phyloP scores from a whole-genome alignment of 306 rosid species.

The Abrus pulchellus region DNA sequence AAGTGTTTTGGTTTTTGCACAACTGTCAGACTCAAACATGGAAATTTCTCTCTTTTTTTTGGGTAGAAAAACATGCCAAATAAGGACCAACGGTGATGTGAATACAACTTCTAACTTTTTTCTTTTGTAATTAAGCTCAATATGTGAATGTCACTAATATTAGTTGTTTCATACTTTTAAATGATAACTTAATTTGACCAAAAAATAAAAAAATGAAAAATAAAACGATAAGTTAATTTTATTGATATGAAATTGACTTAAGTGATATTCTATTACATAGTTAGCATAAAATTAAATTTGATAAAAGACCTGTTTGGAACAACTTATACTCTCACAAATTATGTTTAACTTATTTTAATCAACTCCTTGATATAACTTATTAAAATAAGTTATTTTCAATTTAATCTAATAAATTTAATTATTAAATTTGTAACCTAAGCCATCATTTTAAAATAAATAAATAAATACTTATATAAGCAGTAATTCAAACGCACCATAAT shows the following conservation, averaged over 20 bases:
- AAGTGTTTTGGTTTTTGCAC: not conserved
- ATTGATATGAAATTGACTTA: not conserved
- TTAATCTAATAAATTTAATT: too few relatives aligned
- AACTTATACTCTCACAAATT: too few relatives aligned
- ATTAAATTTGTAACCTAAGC: too few relatives aligned
- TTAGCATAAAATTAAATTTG: not conserved
- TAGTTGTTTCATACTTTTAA: not conserved
- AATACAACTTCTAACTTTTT: not conserved
- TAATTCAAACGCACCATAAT: not conserved
- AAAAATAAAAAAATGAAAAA: too few relatives aligned
- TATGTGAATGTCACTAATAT: not conserved
- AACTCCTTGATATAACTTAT: too few relatives aligned
- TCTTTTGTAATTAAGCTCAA: not conserved
- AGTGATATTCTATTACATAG: not conserved
- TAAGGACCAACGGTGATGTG: not conserved
- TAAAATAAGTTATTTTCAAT: too few relatives aligned
- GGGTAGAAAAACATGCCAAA: too few relatives aligned
- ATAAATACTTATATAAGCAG: too few relatives aligned
- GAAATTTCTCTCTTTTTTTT: not conserved
- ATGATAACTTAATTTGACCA: not conserved
- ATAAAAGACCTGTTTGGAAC: not conserved
- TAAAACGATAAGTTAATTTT: not conserved
- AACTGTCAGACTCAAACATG: not conserved
- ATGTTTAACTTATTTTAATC: too few relatives aligned
- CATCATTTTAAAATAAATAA: too few relatives aligned